phyloP scores from a whole-genome alignment of 2,329 filamentous ascomycete genomes.

The Verticillium nonalfalfae region DNA sequence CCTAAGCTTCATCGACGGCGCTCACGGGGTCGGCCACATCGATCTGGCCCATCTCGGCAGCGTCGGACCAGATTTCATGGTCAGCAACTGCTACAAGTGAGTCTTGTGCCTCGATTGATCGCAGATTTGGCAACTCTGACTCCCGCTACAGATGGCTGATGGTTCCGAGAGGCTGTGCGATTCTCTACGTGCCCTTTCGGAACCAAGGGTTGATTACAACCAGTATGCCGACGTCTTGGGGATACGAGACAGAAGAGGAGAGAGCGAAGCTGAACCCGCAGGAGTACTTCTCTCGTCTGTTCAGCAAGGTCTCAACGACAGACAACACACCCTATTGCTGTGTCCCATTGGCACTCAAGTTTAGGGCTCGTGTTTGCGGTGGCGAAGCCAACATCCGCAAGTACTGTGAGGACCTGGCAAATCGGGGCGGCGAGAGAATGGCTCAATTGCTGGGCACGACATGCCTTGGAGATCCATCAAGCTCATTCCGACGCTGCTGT shows the following conservation, averaged over 20 bases:
- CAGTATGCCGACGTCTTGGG: slow-evolving; percentile 63
- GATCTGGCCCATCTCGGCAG: slow-evolving; percentile 47
- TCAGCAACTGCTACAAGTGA: slow-evolving; percentile 63
- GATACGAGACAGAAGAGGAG: slow-evolving; percentile 42
- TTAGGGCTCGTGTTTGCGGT: slow-evolving; percentile 52
- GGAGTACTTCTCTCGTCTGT: slow-evolving; percentile 52
- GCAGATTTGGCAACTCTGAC: slow-evolving; percentile 7
- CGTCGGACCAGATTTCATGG: slow-evolving; percentile 64
- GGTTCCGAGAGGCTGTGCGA: slow-evolving; percentile 61
- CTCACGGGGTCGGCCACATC: slow-evolving; percentile 67
- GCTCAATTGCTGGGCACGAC: slow-evolving; percentile 42
- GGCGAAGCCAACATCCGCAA: slow-evolving; percentile 57
- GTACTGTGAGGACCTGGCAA: slow-evolving; percentile 50
- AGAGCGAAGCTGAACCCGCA: slow-evolving; percentile 21
- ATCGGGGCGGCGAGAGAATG: slow-evolving; percentile 46
- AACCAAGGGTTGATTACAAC: slow-evolving; percentile 63
- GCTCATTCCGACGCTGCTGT: not conserved
- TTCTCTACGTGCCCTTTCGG: slow-evolving; percentile 61
- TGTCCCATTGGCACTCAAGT: slow-evolving; percentile 55
- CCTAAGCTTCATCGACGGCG: slow-evolving; percentile 62
- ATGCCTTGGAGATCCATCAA: not conserved
- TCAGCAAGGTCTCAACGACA: slow-evolving; percentile 60
- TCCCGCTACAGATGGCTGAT: slow-evolving; percentile 53
- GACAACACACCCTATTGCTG: slow-evolving; percentile 60
- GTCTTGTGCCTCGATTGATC: slow-evolving; percentile 4